Evolutionary conservation across 2,329 filamentous ascomycete genomes (phyloP).

Genomic region (Xylaria sp.): DNA sequence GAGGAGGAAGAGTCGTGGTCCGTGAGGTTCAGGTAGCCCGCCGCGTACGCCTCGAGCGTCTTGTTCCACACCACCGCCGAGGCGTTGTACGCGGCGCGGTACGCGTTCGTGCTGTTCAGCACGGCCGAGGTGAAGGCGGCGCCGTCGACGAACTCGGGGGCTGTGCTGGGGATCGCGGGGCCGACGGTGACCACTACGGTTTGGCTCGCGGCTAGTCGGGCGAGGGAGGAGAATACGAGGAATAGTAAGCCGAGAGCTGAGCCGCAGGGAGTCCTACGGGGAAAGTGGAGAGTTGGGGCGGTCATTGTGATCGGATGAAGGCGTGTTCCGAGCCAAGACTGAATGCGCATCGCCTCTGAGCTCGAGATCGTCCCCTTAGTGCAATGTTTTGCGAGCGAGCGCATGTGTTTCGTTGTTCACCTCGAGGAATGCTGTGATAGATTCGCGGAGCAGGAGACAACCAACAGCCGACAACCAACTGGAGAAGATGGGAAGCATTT

Average conservation of each 20-base stretch:
- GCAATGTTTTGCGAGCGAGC: neutral
- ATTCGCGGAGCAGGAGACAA: neutral
- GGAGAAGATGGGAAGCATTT: no score
- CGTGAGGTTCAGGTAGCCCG: conserved; percentile 46
- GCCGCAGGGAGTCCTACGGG: neutral
- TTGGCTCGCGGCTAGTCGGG: conserved; percentile 26
- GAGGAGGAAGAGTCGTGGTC: neutral
- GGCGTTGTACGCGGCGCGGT: conserved; percentile 66
- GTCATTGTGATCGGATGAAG: neutral
- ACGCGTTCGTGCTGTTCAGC: conserved; percentile 68
- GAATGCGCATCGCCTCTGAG: neutral
- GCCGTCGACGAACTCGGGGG: conserved; percentile 39
- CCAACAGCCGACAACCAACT: no score
- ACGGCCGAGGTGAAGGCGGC: conserved; percentile 55
- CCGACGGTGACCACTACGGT: conserved; percentile 30
- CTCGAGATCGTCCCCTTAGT: neutral
- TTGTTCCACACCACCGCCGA: conserved; percentile 64
- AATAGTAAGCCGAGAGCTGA: neutral
- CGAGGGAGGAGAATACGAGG: conserved; percentile 11
- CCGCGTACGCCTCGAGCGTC: conserved; percentile 59
- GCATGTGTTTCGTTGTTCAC: neutral
- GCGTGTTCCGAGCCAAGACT: neutral
- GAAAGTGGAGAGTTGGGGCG: neutral
- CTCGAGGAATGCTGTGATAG: neutral
- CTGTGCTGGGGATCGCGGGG: conserved; percentile 28